These are phyloP conservation scores for Metroxylon sagu DNA, from an alignment of 176 grass and related monocot species.

Conservation along the genomic window DNA sequence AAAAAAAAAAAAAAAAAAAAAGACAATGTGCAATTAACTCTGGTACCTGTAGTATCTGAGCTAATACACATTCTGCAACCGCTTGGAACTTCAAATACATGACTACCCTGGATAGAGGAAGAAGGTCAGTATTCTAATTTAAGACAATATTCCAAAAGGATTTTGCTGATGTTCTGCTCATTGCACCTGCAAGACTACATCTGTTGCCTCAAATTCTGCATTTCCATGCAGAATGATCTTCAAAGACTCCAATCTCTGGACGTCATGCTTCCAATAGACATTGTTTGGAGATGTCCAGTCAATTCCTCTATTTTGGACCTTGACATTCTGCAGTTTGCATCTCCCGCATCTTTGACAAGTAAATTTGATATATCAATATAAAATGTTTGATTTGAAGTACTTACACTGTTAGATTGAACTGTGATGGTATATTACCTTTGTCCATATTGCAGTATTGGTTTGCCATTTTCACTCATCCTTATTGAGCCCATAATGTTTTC, in stretches of 20 bases:
- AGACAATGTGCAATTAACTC: neutral
- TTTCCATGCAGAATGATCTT: conserved; percentile 92
- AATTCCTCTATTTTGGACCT: conserved; percentile 79
- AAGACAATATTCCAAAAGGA: conserved; percentile 8
- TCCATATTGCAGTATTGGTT: conserved; percentile 69
- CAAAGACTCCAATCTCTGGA: conserved; percentile 73
- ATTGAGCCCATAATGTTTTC: conserved; percentile 83
- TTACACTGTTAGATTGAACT: neutral
- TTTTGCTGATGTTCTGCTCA: conserved; percentile 5
- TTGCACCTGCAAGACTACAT: conserved; percentile 62
- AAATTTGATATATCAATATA: conserved; percentile 11
- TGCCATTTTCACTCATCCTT: conserved; percentile 34
- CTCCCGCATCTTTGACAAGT: conserved; percentile 53
- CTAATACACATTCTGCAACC: conserved; percentile 65
- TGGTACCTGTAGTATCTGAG: conserved; percentile 49
- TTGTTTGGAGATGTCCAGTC: conserved; percentile 71
- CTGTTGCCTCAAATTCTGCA: conserved; percentile 84
- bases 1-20: neutral
- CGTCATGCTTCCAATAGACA: conserved; percentile 91
- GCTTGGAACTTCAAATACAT: conserved; percentile 78
- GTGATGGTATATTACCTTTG: conserved; percentile 33
- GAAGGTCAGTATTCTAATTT: conserved; percentile 10
- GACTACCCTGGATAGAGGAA: conserved; percentile 53
- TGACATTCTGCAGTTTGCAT: conserved; percentile 64
- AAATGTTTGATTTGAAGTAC: neutral